phyloP scores from a whole-genome alignment of 768 basidiomycete species.

The Lactarius sp. region DNA sequence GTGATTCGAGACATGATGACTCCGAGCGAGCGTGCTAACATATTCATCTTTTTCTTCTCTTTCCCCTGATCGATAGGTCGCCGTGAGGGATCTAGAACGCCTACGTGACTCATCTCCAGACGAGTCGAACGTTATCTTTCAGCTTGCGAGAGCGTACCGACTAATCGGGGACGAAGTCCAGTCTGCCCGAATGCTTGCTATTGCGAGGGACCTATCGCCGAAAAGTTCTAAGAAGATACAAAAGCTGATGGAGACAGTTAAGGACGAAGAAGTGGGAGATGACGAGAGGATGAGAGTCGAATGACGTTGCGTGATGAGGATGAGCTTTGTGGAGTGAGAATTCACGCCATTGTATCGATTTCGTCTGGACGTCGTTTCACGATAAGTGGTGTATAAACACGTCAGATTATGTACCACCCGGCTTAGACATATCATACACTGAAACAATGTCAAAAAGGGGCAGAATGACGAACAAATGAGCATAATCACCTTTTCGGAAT shows the following conservation, averaged over 20 bases:
- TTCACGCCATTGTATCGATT: not conserved
- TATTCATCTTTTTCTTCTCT: conserved; percentile 1
- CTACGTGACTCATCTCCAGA: conserved; percentile 83
- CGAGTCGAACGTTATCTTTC: conserved; percentile 95
- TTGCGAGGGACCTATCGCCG: conserved; percentile 91
- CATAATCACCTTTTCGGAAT: conserved; percentile 5
- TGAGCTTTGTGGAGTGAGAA: not conserved
- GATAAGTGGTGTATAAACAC: conserved; percentile 13
- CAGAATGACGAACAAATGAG: conserved; percentile 21
- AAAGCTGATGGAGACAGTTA: conserved; percentile 66
- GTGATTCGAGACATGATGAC: conserved; percentile 21
- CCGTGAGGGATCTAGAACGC: conserved; percentile 74
- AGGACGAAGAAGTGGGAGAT: conserved; percentile 52
- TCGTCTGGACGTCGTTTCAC: conserved; percentile 4
- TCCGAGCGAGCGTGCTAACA: conserved; percentile 26
- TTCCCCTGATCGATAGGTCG: conserved; percentile 47
- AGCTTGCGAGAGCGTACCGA: conserved; percentile 89
- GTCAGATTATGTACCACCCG: not conserved
- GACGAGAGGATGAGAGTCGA: conserved; percentile 75
- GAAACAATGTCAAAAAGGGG: not conserved
- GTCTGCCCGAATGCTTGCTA: conserved; percentile 79
- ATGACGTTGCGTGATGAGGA: conserved; percentile 37
- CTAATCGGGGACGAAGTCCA: conserved; percentile 72
- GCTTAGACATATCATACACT: not conserved
- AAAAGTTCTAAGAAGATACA: conserved; percentile 82